Conservation (phyloP, 2,329 filamentous ascomycete genomes). For the Dactylonectria macrodidyma region DNA sequence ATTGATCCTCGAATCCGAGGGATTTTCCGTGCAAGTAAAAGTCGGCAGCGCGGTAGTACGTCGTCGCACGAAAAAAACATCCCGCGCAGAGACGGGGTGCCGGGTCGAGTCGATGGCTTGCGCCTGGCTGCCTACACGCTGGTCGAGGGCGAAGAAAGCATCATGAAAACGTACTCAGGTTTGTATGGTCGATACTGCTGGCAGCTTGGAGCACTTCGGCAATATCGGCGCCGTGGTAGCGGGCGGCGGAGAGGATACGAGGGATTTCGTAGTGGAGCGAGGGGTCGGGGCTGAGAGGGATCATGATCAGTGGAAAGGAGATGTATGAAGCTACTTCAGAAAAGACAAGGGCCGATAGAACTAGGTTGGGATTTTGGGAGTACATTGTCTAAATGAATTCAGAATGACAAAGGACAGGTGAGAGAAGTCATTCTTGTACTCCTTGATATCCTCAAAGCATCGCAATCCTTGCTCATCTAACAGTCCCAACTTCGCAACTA, state of each 20-base stretch:
- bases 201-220: slow-evolving; percentile 4
- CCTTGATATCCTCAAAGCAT: neutral
- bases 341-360: neutral
- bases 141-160: neutral
- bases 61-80: slow-evolving; percentile 5
- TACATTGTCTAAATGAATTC: neutral
- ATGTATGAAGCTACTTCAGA: neutral
- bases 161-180: slow-evolving; percentile 3
- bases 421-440: neutral
- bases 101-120: slow-evolving; percentile 1
- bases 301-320: neutral
- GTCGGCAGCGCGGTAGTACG: slow-evolving; percentile 12
- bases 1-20: slow-evolving; percentile 6
- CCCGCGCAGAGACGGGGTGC: slow-evolving; percentile 15
- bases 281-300: slow-evolving; percentile 6
- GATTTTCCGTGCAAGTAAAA: slow-evolving; percentile 14
- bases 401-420: neutral
- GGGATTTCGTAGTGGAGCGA: slow-evolving; percentile 11
- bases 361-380: neutral
- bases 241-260: neutral
- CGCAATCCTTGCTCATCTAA: neutral
- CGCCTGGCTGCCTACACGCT: neutral
- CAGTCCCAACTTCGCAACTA: neutral
- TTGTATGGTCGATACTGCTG: slow-evolving; percentile 1
- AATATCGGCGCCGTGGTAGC: slow-evolving; percentile 10